These are phyloP conservation scores for Pseudocercospora cruenta DNA, from an alignment of 2,329 filamentous ascomycete species.

Conservation along the genomic window DNA sequence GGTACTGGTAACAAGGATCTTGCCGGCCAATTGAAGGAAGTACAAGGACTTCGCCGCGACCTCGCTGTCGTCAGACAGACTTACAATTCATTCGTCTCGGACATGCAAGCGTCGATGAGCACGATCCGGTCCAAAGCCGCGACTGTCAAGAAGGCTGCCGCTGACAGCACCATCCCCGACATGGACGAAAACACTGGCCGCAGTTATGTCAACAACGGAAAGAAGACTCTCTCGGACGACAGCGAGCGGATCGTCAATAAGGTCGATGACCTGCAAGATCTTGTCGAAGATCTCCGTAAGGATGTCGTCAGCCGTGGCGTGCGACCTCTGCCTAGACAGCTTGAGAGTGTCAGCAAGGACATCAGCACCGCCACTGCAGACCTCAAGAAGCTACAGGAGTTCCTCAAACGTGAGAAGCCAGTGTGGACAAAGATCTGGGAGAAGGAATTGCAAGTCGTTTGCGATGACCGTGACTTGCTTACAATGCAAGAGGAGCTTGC, in stretches of 20 bases:
- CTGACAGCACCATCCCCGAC: slow-evolving; percentile 70
- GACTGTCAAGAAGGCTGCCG: slow-evolving; percentile 75
- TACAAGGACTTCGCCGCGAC: slow-evolving; percentile 82
- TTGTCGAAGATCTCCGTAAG: slow-evolving; percentile 94
- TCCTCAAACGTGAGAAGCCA: slow-evolving; percentile 87
- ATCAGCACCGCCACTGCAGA: slow-evolving; percentile 80
- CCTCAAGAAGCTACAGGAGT: slow-evolving; percentile 92
- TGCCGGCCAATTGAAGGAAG: slow-evolving; percentile 70
- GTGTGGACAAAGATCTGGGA: slow-evolving; percentile 99
- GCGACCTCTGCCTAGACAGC: slow-evolving; percentile 83
- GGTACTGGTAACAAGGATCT: slow-evolving; percentile 42
- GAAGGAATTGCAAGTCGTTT: slow-evolving; percentile 93
- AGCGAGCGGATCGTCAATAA: slow-evolving; percentile 88
- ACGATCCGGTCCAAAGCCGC: slow-evolving; percentile 79
- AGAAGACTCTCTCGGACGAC: slow-evolving; percentile 83
- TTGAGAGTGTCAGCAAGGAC: slow-evolving; percentile 87
- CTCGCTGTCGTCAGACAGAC: slow-evolving; percentile 90
- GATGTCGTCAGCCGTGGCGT: slow-evolving; percentile 94
- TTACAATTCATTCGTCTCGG: slow-evolving; percentile 86
- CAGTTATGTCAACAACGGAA: slow-evolving; percentile 80
- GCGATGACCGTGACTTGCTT: slow-evolving; percentile 90
- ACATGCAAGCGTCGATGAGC: slow-evolving; percentile 86
- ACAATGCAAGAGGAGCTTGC: slow-evolving; percentile 96
- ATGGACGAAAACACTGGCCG: slow-evolving; percentile 80
- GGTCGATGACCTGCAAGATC: slow-evolving; percentile 95